phyloP scores from a whole-genome alignment of 208 protist genomes.

The Porcisia deanei region DNA sequence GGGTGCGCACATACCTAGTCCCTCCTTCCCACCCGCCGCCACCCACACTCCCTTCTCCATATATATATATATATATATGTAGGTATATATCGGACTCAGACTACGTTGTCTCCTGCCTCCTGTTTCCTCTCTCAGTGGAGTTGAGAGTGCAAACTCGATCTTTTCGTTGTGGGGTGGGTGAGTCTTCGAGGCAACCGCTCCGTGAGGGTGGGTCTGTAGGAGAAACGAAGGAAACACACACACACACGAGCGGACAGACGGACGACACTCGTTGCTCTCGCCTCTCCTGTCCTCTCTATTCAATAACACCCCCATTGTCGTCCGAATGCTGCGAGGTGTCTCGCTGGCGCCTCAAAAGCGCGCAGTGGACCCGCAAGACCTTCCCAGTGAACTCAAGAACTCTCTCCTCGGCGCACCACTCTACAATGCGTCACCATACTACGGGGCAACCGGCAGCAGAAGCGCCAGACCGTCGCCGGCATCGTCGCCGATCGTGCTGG shows the following conservation, averaged over 20 bases:
- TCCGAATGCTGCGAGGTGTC: slow-evolving; percentile 41
- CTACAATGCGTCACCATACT: slow-evolving; percentile 7
- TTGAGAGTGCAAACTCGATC: neutral
- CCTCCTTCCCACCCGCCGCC: neutral
- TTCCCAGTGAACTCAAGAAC: slow-evolving; percentile 42
- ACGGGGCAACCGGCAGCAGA: slow-evolving; percentile 17
- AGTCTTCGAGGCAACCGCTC: neutral
- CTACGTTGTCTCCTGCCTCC: neutral
- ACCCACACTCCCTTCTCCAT: neutral
- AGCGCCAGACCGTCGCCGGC: neutral
- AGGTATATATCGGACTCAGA: neutral
- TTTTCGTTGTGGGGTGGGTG: neutral
- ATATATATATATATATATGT: neutral
- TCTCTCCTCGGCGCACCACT: slow-evolving; percentile 26
- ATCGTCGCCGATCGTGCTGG: neutral
- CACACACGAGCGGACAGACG: too few relatives aligned
- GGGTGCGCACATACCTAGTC: neutral
- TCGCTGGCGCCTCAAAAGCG: slow-evolving; percentile 41
- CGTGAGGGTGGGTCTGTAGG: too few relatives aligned
- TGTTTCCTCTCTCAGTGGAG: neutral
- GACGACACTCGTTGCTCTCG: neutral
- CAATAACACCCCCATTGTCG: neutral
- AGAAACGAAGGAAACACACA: neutral
- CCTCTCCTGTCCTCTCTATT: neutral
- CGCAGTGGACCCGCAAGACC: slow-evolving; percentile 15